These are phyloP conservation scores for Candida tammaniensis DNA, from an alignment of 805 yeast species.

Conservation along the genomic window DNA sequence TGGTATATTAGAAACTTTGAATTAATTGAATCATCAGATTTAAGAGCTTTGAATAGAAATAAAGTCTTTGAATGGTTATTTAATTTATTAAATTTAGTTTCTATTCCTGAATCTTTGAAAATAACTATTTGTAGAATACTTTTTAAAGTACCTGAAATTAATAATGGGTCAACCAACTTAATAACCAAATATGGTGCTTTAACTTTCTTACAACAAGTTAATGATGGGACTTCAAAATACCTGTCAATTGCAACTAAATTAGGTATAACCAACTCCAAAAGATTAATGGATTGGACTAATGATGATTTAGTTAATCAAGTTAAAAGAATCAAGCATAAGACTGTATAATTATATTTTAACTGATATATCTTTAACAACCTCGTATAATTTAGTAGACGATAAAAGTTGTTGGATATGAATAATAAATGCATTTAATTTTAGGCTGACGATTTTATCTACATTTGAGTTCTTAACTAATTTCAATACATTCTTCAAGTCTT, in stretches of 20 bases:
- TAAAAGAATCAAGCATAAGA: slow-evolving; percentile 35
- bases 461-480: slow-evolving; percentile 1
- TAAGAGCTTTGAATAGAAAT: slow-evolving; percentile 47
- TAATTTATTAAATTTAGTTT: slow-evolving; percentile 54
- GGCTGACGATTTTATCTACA: slow-evolving; percentile 8
- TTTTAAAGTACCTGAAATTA: slow-evolving; percentile 47
- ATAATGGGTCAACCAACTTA: slow-evolving; percentile 56
- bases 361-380: not conserved
- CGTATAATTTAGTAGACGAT: slow-evolving; percentile 16
- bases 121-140: slow-evolving; percentile 41
- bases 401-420: slow-evolving; percentile 19
- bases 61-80: slow-evolving; percentile 69
- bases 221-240: slow-evolving; percentile 30
- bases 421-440: slow-evolving; percentile 19
- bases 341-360: slow-evolving; percentile 2
- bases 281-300: slow-evolving; percentile 60
- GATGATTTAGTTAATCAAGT: slow-evolving; percentile 45
- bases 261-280: slow-evolving; percentile 43
- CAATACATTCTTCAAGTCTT: slow-evolving; percentile 3
- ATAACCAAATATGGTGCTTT: slow-evolving; percentile 54
- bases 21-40: slow-evolving; percentile 34
- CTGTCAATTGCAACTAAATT: slow-evolving; percentile 47
- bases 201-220: slow-evolving; percentile 26
- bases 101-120: slow-evolving; percentile 37
- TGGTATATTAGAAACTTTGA: slow-evolving; percentile 50